These are phyloP conservation scores for Phaeotremella skinneri DNA, from an alignment of 768 basidiomycete genomes.

Conservation along the genomic window DNA sequence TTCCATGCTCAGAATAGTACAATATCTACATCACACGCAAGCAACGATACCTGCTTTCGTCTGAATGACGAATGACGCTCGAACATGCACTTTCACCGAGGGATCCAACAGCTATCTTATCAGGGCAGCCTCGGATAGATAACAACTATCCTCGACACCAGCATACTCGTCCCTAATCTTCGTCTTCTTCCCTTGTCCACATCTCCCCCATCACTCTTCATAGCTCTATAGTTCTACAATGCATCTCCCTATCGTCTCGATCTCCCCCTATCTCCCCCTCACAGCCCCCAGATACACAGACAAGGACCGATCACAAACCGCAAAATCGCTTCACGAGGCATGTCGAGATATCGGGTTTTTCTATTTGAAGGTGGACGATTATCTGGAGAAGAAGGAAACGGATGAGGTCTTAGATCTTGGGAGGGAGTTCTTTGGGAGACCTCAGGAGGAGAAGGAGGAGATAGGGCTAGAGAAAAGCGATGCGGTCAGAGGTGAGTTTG, in stretches of 20 bases:
- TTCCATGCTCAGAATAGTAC: no score
- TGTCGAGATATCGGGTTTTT: slow-evolving; percentile 84
- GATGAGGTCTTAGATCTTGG: slow-evolving; percentile 66
- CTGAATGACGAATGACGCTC: no score
- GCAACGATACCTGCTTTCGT: no score
- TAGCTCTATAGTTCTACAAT: not conserved
- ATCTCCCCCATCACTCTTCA: not conserved
- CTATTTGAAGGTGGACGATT: slow-evolving; percentile 58
- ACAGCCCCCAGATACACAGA: slow-evolving; percentile 53
- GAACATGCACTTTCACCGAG: no score
- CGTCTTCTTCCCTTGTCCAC: not conserved
- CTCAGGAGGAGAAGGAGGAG: slow-evolving; percentile 74
- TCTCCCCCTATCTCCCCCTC: slow-evolving; percentile 62
- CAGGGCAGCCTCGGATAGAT: no score
- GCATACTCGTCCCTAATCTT: no score
- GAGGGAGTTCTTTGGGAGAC: slow-evolving; percentile 67
- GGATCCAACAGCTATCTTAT: no score
- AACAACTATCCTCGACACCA: no score
- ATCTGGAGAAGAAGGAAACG: slow-evolving; percentile 60
- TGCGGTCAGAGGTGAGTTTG: slow-evolving; percentile 65
- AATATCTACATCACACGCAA: no score
- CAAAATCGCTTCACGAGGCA: slow-evolving; percentile 64
- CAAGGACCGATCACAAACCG: slow-evolving; percentile 44
- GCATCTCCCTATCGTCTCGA: slow-evolving; percentile 68
- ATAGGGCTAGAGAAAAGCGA: slow-evolving; percentile 70